These are phyloP conservation scores for Talaromyces wortmannii DNA, from an alignment of 495 filamentous ascomycete genomes.

Conservation along the genomic window DNA sequence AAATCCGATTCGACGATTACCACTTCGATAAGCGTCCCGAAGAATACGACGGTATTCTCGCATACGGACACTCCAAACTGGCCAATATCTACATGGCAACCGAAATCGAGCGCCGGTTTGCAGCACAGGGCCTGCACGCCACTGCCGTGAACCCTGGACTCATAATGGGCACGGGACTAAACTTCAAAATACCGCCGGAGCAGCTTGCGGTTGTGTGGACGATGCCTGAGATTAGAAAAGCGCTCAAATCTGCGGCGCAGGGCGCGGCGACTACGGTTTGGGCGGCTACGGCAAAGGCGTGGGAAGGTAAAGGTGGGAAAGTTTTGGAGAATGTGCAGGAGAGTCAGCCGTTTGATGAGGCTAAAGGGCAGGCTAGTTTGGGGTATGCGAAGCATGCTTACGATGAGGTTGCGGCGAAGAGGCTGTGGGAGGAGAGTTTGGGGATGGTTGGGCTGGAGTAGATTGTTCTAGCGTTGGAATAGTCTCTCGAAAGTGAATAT, in stretches of 20 bases:
- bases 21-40: slow-evolving; percentile 16
- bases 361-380: background rate
- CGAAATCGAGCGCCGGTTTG: slow-evolving; percentile 38
- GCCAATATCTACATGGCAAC: slow-evolving; percentile 36
- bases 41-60: slow-evolving; percentile 24
- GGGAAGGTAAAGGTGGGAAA: slow-evolving; percentile 33
- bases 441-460: slow-evolving; percentile 29
- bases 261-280: slow-evolving; percentile 37
- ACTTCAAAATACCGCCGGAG: slow-evolving; percentile 10
- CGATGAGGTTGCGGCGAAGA: slow-evolving; percentile 25
- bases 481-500: no score
- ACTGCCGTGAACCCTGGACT: slow-evolving; percentile 34
- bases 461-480: background rate
- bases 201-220: slow-evolving; percentile 7
- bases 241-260: slow-evolving; percentile 25
- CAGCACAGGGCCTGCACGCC: slow-evolving; percentile 28
- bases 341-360: slow-evolving; percentile 8
- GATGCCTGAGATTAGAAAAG: slow-evolving; percentile 15
- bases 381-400: slow-evolving; percentile 28
- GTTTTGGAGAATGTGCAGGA: slow-evolving; percentile 24
- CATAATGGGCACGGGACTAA: slow-evolving; percentile 16
- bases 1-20: slow-evolving; percentile 15
- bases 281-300: slow-evolving; percentile 29
- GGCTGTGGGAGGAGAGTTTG: slow-evolving; percentile 37
- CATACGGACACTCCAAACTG: slow-evolving; percentile 31